phyloP scores from a whole-genome alignment of 179 eudicot genomes.

The Patellifolia procumbens region DNA sequence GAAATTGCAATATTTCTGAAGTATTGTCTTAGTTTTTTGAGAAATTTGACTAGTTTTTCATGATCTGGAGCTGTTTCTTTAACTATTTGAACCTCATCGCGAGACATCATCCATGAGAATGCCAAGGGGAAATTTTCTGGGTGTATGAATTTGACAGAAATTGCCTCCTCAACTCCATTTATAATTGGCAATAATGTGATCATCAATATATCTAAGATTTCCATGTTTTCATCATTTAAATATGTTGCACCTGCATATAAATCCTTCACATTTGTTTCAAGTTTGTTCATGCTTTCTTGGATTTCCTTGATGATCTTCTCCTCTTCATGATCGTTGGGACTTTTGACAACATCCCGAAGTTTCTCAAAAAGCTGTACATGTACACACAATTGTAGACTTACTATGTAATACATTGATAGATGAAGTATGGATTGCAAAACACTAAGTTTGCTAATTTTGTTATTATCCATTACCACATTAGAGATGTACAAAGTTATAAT shows the following conservation, averaged over 20 bases:
- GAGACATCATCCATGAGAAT: constrained; percentile 37
- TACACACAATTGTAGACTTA: not conserved
- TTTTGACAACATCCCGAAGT: constrained; percentile 22
- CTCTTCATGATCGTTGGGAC: constrained; percentile 18
- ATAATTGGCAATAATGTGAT: constrained; percentile 28
- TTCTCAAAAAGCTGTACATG: constrained; percentile 32
- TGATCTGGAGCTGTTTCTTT: constrained; percentile 35
- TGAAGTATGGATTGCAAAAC: not conserved
- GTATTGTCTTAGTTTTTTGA: constrained; percentile 27
- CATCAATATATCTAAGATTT: constrained; percentile 37
- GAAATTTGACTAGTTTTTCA: constrained; percentile 30
- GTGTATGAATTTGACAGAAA: constrained; percentile 29
- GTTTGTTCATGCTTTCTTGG: constrained; percentile 30
- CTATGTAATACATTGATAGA: not conserved
- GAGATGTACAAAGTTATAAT: too few relatives aligned
- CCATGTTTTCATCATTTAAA: constrained; percentile 14
- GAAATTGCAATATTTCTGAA: constrained; percentile 20
- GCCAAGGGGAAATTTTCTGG: constrained; percentile 24
- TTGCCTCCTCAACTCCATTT: constrained; percentile 34
- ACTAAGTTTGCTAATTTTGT: too few relatives aligned
- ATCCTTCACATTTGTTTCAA: constrained; percentile 31
- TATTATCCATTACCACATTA: too few relatives aligned
- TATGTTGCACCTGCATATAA: constrained; percentile 3
- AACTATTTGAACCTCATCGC: constrained; percentile 18
- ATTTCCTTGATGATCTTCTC: constrained; percentile 29